phyloP scores from a whole-genome alignment of 352 stramenopile genomes.

The Globisporangium yorkense region DNA sequence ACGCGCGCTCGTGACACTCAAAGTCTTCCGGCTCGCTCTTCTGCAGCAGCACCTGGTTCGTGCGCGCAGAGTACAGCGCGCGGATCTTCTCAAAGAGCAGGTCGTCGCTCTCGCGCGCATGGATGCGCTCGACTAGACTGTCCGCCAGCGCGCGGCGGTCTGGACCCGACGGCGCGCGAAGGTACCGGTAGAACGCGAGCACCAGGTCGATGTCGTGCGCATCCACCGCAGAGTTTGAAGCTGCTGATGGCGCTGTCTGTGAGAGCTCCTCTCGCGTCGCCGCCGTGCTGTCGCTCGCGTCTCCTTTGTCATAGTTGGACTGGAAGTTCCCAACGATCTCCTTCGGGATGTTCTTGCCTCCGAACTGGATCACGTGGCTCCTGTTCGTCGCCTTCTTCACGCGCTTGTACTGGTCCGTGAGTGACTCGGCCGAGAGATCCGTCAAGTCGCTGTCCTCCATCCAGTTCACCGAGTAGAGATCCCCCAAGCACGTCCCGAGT shows the following conservation, averaged over 20 bases:
- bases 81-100: slow-evolving; percentile 48
- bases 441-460: slow-evolving; percentile 89
- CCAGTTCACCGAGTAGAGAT: slow-evolving; percentile 90
- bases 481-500: slow-evolving; percentile 79
- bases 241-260: not conserved
- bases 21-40: slow-evolving; percentile 18
- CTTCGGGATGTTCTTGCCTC: slow-evolving; percentile 40
- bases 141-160: slow-evolving; percentile 30
- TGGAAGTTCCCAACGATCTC: slow-evolving; percentile 85
- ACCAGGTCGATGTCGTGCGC: slow-evolving; percentile 71
- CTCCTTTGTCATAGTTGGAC: slow-evolving; percentile 60
- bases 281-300: slow-evolving; percentile 10
- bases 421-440: slow-evolving; percentile 68
- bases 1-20: slow-evolving; percentile 31
- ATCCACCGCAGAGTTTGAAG: slow-evolving; percentile 32
- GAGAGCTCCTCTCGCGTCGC: slow-evolving; percentile 1
- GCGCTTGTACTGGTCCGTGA: slow-evolving; percentile 67
- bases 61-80: slow-evolving; percentile 24
- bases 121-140: slow-evolving; percentile 34
- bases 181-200: slow-evolving; percentile 71
- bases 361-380: slow-evolving; percentile 83
- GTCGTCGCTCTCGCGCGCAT: slow-evolving; percentile 45
- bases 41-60: slow-evolving; percentile 17
- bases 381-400: slow-evolving; percentile 72
- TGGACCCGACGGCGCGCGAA: slow-evolving; percentile 37